Conservation (phyloP, 1,139 yeast genomes). For the Hansenula sp. region DNA sequence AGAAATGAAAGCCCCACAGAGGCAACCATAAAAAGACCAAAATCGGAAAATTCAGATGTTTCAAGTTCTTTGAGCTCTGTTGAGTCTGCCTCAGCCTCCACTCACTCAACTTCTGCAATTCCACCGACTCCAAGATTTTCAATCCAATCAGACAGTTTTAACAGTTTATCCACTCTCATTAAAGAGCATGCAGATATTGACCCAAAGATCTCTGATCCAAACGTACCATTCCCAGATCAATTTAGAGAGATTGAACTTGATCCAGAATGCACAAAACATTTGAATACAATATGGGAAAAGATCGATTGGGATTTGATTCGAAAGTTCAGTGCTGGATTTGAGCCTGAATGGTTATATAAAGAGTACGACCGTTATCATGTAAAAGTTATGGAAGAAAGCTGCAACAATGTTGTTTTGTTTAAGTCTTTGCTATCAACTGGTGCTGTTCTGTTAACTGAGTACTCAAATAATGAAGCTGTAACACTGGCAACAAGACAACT, state of each 20-base stretch:
- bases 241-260: conserved; percentile 19
- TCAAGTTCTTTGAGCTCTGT: neutral
- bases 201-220: conserved; percentile 10
- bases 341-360: conserved; percentile 15
- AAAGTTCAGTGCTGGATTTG: conserved; percentile 17
- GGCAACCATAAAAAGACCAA: neutral
- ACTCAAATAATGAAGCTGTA: conserved; percentile 9
- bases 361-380: conserved; percentile 18
- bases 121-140: conserved; percentile 8
- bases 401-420: conserved; percentile 20
- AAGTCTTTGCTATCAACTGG: conserved; percentile 19
- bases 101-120: neutral
- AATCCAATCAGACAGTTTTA: conserved; percentile 14
- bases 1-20: neutral
- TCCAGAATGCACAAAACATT: conserved; percentile 16
- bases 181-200: conserved; percentile 15
- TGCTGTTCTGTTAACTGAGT: conserved; percentile 15
- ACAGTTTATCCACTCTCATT: conserved; percentile 12
- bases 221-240: conserved; percentile 10
- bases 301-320: conserved; percentile 6
- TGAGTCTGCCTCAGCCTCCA: neutral
- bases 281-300: conserved; percentile 18
- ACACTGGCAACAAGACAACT: conserved; percentile 9
- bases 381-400: conserved; percentile 16
- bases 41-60: conserved; percentile 1